phyloP scores from a whole-genome alignment of 2,329 filamentous ascomycete genomes.

The Thielaviopsis populi region DNA sequence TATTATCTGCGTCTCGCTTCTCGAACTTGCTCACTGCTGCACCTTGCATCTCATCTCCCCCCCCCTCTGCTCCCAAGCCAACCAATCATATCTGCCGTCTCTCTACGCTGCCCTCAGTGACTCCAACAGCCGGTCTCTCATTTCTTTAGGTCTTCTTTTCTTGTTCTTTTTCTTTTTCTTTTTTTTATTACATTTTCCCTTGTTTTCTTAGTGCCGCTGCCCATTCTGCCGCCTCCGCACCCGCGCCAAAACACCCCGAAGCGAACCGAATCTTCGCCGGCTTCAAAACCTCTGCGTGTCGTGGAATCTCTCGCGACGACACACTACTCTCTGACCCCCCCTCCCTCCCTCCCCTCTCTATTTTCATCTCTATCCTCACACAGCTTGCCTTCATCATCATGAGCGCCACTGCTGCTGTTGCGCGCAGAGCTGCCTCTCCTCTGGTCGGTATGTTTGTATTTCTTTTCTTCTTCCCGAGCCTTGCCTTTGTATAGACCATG shows the following conservation, averaged over 20 bases:
- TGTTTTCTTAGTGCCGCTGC: neutral
- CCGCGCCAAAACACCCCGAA: neutral
- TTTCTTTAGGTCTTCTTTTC: neutral
- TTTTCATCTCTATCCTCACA: neutral
- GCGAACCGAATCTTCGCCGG: neutral
- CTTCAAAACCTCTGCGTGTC: neutral
- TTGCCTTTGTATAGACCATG: too few species aligned
- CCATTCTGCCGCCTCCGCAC: neutral
- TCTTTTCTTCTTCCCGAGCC: neutral
- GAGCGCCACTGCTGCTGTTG: slow-evolving; percentile 14
- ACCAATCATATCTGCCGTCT: neutral
- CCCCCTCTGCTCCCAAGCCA: neutral
- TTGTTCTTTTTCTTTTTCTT: slow-evolving; percentile 5
- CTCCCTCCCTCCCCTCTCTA: neutral
- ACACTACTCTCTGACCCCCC: neutral
- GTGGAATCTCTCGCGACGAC: neutral
- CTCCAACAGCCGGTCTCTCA: neutral
- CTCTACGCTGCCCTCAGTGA: neutral
- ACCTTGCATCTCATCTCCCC: neutral
- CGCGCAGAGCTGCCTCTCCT: slow-evolving; percentile 14
- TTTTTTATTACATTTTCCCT: neutral
- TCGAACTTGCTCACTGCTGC: neutral
- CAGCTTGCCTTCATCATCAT: slow-evolving; percentile 8
- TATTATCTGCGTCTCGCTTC: slow-evolving; percentile 2
- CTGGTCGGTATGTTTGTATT: slow-evolving; percentile 11